A percentile compares a stretch with the other conserved stretches of the same genome.
phyloP scores from a whole-genome alignment of 2,329 filamentous ascomycete species.

The Aspergillus sp. region DNA sequence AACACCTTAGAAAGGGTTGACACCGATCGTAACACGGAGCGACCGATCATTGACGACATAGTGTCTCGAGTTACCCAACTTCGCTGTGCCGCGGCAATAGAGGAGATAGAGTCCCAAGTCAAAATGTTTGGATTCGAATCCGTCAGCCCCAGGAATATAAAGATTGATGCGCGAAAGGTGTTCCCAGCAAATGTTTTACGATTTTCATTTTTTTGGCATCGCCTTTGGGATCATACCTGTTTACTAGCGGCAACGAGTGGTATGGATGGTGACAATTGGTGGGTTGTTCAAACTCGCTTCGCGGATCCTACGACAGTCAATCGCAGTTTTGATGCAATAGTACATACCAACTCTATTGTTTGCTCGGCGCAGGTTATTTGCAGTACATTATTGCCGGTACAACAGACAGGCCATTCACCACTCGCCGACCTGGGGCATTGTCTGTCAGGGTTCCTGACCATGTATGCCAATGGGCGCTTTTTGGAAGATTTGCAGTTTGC shows the following conservation, averaged over 20 bases:
- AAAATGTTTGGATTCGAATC: constrained; percentile 40
- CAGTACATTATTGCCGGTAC: constrained; percentile 24
- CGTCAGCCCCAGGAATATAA: constrained; percentile 36
- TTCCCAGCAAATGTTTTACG: constrained; percentile 65
- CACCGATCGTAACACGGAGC: constrained; percentile 59
- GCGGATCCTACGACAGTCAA: constrained; percentile 15
- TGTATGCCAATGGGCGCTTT: constrained; percentile 38
- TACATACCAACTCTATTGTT: constrained; percentile 16
- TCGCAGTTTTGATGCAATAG: constrained; percentile 10
- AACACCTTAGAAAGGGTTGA: constrained; percentile 60
- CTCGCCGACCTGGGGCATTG: constrained; percentile 37
- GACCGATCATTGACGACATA: constrained; percentile 45
- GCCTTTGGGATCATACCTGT: constrained; percentile 72
- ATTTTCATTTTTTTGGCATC: constrained; percentile 67
- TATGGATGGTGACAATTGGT: constrained; percentile 75
- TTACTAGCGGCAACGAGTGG: constrained; percentile 69
- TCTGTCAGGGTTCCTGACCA: constrained; percentile 38
- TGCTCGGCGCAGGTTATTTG: constrained; percentile 32
- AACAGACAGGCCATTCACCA: constrained; percentile 25
- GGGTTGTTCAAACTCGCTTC: constrained; percentile 55
- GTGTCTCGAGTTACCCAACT: constrained; percentile 38
- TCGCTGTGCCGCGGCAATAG: constrained; percentile 40
- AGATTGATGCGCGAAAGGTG: constrained; percentile 54
- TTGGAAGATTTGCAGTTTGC: constrained; percentile 30
- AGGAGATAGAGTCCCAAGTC: constrained; percentile 39